Evolutionary conservation across 768 basidiomycete genomes (phyloP), one percentile per base, ranked within the genome.

Genomic region (Auricularia cornea): DNA sequence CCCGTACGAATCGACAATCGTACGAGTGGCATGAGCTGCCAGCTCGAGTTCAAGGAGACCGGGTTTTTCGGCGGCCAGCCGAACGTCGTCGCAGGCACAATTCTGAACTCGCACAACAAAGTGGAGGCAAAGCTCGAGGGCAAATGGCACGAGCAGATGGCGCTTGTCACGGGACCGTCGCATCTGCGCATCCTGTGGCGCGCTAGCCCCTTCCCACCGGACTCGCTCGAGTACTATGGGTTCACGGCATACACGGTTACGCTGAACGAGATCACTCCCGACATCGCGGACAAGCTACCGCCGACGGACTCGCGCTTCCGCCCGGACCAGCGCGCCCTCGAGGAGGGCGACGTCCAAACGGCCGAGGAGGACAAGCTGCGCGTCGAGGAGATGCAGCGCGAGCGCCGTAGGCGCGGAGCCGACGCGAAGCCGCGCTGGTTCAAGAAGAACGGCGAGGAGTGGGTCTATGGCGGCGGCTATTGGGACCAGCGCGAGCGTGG

Each of bases 141-240:
- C 57, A 92, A 89, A 72, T 95, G 92, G 93, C 89, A 94, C 70
- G 89, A 93, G 63, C 84, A 86, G 67, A 74, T 94, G 64, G 82
- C 83, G n/a, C 85, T 84, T 66, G 82, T 82, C 57, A 76, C 88
- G 30, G 88, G 87, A 71, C 76, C 82, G 20, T 85, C 83, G 2
- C 84, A 87, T 71, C 83, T 89, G 70, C 86, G 81, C 62, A 80
- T 90, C 52, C 80, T 95, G 59, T 95, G 92, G 92, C 83, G 87
- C 62, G 82, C 86, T 48, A 73, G 80, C 12, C 84, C 88, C 12
- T 92, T 89, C 74, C 88, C 89, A 31, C 84, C 87, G 68, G 81
- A 90, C 69, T 73, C 83, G 20, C 79, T 80, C 60, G 83, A 88
- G 59, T 86, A 84, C 71, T 95, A 94, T 70, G 92, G 92, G 14